phyloP scores from a whole-genome alignment of 2,329 filamentous ascomycete species.

The Chaetomium sp. region DNA sequence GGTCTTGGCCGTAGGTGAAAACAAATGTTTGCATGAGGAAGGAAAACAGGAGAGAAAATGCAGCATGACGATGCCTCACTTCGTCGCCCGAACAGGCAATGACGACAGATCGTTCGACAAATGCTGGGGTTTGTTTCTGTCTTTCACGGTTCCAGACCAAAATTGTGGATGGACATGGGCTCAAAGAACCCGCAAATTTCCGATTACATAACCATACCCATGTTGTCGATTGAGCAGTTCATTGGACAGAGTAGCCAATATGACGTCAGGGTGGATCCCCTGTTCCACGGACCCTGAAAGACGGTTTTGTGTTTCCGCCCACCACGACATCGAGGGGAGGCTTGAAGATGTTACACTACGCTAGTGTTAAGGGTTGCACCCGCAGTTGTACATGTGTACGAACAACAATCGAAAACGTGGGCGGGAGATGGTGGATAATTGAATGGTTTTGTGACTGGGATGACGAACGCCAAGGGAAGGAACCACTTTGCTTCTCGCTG shows the following conservation, averaged over 20 bases:
- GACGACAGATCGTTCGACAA: too few relatives aligned
- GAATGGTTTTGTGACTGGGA: background rate
- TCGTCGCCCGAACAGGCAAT: too few relatives aligned
- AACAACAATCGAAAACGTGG: too few relatives aligned
- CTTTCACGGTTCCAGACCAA: background rate
- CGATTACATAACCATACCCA: background rate
- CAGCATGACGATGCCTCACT: too few relatives aligned
- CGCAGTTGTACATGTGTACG: too few relatives aligned
- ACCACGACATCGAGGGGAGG: background rate
- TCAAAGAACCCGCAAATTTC: background rate
- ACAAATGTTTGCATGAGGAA: too few relatives aligned
- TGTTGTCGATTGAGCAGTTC: background rate
- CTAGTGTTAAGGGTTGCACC: background rate
- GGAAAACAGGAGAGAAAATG: too few relatives aligned
- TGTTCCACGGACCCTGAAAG: background rate
- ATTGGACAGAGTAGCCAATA: background rate
- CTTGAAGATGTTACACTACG: background rate
- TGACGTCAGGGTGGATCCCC: slow-evolving; percentile 3
- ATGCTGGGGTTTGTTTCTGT: background rate
- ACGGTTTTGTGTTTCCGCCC: background rate
- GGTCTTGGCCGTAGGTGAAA: too few relatives aligned
- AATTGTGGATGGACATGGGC: background rate
- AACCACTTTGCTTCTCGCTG: background rate
- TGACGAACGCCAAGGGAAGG: background rate
- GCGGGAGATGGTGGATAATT: background rate